Base-by-base conservation (phyloP, 345 rosid species). In the Geranium brycei region DNA sequence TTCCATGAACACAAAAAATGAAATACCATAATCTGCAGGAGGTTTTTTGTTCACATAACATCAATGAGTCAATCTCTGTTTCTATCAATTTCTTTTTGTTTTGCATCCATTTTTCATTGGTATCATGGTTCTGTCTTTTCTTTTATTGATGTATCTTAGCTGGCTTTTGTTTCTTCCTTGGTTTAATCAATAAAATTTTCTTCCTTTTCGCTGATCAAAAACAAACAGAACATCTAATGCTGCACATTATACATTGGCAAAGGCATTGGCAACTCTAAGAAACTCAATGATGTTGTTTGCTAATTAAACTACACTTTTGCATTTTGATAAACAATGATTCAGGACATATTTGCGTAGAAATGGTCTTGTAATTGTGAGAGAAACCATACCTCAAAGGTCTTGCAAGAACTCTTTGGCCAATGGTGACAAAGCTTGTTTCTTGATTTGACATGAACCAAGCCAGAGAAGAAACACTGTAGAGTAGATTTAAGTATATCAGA, bases 361-460 rank as follows among this genome's bases (percentile, higher is more conserved):
- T 47, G 15, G 53, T 47, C 14, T 47, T 35, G 30, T 64, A 64
- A 30, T 32, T 7, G 53, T 47, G 18, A 58, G 28, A 23, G 62
- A 47, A 55, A 64, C 58, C 86, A 15, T 87, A 93, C 99, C 86
- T 90, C 69, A 93, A 75, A 12, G 99, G 99, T 71, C 95, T 83
- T 58, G 99, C 99, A 14, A 90, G 92, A 74, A 93, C 97, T 79
- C 99, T 84, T 73, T 93, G 99, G 71, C 96, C 99, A 63, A 93
- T 81, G 62, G 97, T 90, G 62, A 93, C 97, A 58, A 93, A 93
- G 67, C 99, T 93, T 7, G 97, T 86, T 77, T 90, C 97, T 73
- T 93, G 99, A 65, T 90, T 93, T 47, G 97, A 93, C 99, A 93
- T 93, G 75, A 93, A 90, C 99, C 97, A 93, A 23, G 96, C 99